phyloP scores from a whole-genome alignment of 2,329 filamentous ascomycete genomes.

The Dactylellina parvicollis region DNA sequence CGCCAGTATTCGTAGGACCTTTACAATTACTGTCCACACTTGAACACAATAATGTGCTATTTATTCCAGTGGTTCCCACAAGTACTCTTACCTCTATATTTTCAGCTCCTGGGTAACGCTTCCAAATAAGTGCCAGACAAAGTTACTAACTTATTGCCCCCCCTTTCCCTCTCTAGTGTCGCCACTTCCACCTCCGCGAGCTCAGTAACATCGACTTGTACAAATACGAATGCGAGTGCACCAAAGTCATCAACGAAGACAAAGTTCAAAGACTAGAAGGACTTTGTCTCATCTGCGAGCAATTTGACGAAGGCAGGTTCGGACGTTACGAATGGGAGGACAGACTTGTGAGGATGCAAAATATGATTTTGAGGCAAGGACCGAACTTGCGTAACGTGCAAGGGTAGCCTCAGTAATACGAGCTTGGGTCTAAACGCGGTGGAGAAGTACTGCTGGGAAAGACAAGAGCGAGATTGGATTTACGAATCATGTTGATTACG shows the following conservation, averaged over 20 bases:
- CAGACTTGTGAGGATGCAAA: slow-evolving; percentile 10
- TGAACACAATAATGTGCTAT: slow-evolving; percentile 30
- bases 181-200: slow-evolving; percentile 29
- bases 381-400: slow-evolving; percentile 17
- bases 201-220: slow-evolving; percentile 39
- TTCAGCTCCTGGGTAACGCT: not conserved
- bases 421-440: too few relatives aligned
- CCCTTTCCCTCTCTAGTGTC: slow-evolving; percentile 17
- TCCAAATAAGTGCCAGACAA: not conserved
- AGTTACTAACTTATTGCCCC: not conserved
- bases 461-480: too few relatives aligned
- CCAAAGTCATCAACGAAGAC: slow-evolving; percentile 17
- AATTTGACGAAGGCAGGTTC: slow-evolving; percentile 9
- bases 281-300: slow-evolving; percentile 17
- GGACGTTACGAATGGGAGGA: slow-evolving; percentile 3
- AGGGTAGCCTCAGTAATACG: too few relatives aligned
- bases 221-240: slow-evolving; percentile 29
- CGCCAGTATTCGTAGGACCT: too few relatives aligned
- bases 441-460: too few relatives aligned
- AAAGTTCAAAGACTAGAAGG: slow-evolving; percentile 23
- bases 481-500: too few relatives aligned
- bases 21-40: too few relatives aligned
- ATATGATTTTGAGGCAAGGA: slow-evolving; percentile 15
- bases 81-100: not conserved
- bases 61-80: slow-evolving; percentile 38